Base-by-base conservation (phyloP, 225 moss, liverwort and hornwort genomes). In the Asterella californica region DNA sequence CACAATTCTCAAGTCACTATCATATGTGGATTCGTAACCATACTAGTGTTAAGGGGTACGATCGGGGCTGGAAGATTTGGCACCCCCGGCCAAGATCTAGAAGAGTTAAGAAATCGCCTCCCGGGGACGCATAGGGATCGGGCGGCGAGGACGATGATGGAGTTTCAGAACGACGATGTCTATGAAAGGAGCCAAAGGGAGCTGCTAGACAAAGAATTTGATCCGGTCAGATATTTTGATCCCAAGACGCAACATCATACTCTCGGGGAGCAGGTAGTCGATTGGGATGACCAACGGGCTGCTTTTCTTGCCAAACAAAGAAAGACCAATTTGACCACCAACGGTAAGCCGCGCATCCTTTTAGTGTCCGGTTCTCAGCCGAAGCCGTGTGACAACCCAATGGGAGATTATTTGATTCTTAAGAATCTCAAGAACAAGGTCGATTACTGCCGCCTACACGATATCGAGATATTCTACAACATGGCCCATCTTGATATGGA, bases 41-140 rank as follows among this genome's bases (percentile, higher is more conserved):
- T 94, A 59, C 83, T 94, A 60, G 92, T 94, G 9, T 80, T 94
- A 36, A 83, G 94, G 10, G 92, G 92, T 0, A 91, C 90, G 32
- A 79, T 94, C 9, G 94, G 94, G 57, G 88, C 88, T 17, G 87
- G 85, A 37, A 86, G 48, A 38, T 90, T 91, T 22, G 91, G 82
- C 24, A 83, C 90, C 9, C 86, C 88, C 11, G 79, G 76, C 4
- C 86, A 88, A 64, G 88, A 88, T 78, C 75, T 78, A 34, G 72
- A 76, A 27, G 79, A 87, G 25, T 50, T 87, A 1, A 72, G 72
- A 67, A 79, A 73, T 36, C 87, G 55, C 21, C 78, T 84, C 7
- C 83, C 86, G 0, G 79, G 84, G 6, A 78, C 17, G 1, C 84
- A 82, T 29, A 65, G 64, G 49, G 79, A 79, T 54, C 79, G 79